These are phyloP conservation scores for Leccinellum rugosiceps DNA, from an alignment of 768 basidiomycete genomes.

Conservation along the genomic window DNA sequence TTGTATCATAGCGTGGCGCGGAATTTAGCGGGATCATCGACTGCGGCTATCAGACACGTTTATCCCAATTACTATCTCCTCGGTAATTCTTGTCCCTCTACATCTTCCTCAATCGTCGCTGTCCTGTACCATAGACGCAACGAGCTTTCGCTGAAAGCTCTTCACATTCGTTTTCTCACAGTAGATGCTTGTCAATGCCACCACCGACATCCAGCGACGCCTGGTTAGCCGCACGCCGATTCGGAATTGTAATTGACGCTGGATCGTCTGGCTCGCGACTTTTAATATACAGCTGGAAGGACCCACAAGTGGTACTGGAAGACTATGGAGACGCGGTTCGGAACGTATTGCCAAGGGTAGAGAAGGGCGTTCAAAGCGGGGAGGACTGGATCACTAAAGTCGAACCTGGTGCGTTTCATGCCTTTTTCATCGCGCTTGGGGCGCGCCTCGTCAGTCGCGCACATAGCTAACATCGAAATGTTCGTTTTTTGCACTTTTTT, in stretches of 20 bases:
- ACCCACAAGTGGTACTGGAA: conserved; percentile 62
- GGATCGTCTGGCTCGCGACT: conserved; percentile 95
- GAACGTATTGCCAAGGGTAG: conserved; percentile 73
- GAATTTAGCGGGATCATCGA: background rate
- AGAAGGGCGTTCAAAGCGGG: conserved; percentile 81
- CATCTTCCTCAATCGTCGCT: background rate
- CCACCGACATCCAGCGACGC: conserved; percentile 67
- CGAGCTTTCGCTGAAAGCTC: conserved; percentile 20
- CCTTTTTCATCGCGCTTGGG: background rate
- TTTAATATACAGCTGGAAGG: conserved; percentile 89
- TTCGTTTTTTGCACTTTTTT: background rate
- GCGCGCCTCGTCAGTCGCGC: background rate
- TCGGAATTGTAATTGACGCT: conserved; percentile 96
- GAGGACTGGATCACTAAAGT: conserved; percentile 89
- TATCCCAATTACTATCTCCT: background rate
- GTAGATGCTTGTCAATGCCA: conserved; percentile 53
- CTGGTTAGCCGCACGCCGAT: conserved; percentile 78
- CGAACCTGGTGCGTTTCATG: conserved; percentile 74
- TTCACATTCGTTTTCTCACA: conserved; percentile 22
- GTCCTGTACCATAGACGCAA: conserved; percentile 10
- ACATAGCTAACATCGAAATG: background rate
- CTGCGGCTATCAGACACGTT: conserved; percentile 1
- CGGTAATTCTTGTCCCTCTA: background rate
- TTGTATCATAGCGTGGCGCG: too few species aligned
- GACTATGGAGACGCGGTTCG: conserved; percentile 48